Conservation (phyloP, 805 yeast genomes). For the Suhomyces sp. region DNA sequence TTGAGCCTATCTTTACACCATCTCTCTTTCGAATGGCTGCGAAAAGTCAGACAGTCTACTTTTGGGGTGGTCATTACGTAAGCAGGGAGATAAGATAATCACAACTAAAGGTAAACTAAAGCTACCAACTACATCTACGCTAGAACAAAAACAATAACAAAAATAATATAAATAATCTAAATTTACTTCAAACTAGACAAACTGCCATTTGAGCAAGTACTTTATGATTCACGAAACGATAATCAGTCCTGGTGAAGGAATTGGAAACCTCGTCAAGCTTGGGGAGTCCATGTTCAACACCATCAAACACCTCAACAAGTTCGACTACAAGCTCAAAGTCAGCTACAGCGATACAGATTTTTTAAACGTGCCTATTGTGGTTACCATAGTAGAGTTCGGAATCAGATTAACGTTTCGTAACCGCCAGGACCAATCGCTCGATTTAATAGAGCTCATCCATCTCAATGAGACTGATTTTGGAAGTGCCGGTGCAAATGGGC, state of each 20-base stretch:
- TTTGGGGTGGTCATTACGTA: not conserved
- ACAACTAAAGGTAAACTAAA: not conserved
- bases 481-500: not conserved
- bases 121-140: not conserved
- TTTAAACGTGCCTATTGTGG: conserved; percentile 31
- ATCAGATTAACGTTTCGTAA: conserved; percentile 12
- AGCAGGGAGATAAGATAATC: not conserved
- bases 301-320: conserved; percentile 21
- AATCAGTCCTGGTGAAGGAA: conserved; percentile 35
- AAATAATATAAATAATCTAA: too few species aligned
- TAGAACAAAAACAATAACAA: not conserved
- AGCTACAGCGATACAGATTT: conserved; percentile 29
- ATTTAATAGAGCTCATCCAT: conserved; percentile 11
- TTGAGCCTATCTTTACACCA: not conserved
- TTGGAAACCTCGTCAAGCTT: conserved; percentile 26
- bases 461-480: conserved; percentile 4
- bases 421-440: conserved; percentile 9
- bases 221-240: conserved; percentile 10
- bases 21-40: not conserved
- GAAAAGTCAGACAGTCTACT: not conserved
- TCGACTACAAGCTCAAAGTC: conserved; percentile 27
- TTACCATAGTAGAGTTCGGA: conserved; percentile 22
- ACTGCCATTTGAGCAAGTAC: too few species aligned
- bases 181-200: not conserved
- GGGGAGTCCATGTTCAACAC: conserved; percentile 30